Evolutionary conservation across 2,329 filamentous ascomycete species (phyloP).

Genomic region (Calonectria multiphialidica): DNA sequence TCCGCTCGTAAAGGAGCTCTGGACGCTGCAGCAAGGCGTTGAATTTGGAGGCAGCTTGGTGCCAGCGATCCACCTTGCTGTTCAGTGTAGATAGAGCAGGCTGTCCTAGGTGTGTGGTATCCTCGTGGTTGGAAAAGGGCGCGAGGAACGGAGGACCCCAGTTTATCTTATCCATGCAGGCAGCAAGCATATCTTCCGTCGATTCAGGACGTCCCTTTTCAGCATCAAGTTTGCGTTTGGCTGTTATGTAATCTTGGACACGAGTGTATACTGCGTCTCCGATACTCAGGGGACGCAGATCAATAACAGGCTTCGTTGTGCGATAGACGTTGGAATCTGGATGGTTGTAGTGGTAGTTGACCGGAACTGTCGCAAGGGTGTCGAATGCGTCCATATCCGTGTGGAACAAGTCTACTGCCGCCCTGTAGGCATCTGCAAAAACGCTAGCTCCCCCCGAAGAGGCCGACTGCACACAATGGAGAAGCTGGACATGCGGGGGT

Average conservation of each 20-base stretch:
- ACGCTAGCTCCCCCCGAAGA: background rate
- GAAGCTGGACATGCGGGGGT: background rate
- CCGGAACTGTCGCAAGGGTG: background rate
- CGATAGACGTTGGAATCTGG: constrained; percentile 18
- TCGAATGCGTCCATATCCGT: background rate
- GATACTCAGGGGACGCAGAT: background rate
- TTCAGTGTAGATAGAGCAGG: background rate
- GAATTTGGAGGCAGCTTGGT: background rate
- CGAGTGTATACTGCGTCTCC: background rate
- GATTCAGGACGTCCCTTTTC: background rate
- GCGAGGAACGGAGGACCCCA: background rate
- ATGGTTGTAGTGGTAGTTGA: constrained; percentile 23
- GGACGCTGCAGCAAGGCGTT: background rate
- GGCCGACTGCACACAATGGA: background rate
- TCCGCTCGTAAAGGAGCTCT: background rate
- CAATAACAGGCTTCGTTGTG: constrained; percentile 21
- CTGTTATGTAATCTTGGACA: background rate
- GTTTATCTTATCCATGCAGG: background rate
- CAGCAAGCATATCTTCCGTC: background rate
- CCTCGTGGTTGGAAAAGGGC: background rate
- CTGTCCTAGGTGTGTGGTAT: background rate
- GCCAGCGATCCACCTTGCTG: background rate
- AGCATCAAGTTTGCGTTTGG: background rate
- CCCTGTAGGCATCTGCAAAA: background rate
- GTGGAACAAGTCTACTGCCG: background rate